These are phyloP conservation scores for Cercospora zeina DNA, from an alignment of 2,329 filamentous ascomycete genomes.

Conservation along the genomic window DNA sequence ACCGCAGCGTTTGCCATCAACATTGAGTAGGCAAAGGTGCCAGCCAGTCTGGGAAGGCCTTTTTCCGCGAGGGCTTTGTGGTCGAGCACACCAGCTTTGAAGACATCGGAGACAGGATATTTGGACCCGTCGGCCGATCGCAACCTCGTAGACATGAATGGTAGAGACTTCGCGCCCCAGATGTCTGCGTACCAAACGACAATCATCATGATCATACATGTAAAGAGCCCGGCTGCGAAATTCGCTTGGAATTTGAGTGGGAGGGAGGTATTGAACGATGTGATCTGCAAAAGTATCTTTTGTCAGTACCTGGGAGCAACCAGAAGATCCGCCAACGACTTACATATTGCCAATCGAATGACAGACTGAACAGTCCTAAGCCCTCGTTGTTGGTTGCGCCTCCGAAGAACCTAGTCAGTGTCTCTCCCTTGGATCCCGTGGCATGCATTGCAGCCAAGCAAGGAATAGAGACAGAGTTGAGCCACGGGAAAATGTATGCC, in stretches of 20 bases:
- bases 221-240: conserved; percentile 48
- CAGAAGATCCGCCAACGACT: background rate
- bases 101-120: conserved; percentile 45
- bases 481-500: conserved; percentile 58
- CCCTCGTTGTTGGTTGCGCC: conserved; percentile 57
- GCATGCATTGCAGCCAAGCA: conserved; percentile 57
- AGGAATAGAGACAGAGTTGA: conserved; percentile 57
- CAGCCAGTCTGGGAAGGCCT: conserved; percentile 53
- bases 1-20: conserved; percentile 59
- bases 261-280: conserved; percentile 54
- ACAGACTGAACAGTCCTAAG: conserved; percentile 52
- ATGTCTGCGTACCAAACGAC: conserved; percentile 55
- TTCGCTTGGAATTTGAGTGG: conserved; percentile 53
- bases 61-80: conserved; percentile 45
- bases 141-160: conserved; percentile 58
- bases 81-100: conserved; percentile 48
- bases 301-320: too few relatives aligned
- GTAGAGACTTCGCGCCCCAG: conserved; percentile 51
- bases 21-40: conserved; percentile 49
- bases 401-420: conserved; percentile 55
- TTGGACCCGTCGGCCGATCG: conserved; percentile 44
- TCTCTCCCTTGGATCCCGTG: conserved; percentile 48
- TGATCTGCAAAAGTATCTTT: conserved; percentile 46
- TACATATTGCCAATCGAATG: conserved; percentile 56
- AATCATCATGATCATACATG: conserved; percentile 55